Base-by-base conservation (phyloP, 306 rosid genomes). In the Cicer judaicum region DNA sequence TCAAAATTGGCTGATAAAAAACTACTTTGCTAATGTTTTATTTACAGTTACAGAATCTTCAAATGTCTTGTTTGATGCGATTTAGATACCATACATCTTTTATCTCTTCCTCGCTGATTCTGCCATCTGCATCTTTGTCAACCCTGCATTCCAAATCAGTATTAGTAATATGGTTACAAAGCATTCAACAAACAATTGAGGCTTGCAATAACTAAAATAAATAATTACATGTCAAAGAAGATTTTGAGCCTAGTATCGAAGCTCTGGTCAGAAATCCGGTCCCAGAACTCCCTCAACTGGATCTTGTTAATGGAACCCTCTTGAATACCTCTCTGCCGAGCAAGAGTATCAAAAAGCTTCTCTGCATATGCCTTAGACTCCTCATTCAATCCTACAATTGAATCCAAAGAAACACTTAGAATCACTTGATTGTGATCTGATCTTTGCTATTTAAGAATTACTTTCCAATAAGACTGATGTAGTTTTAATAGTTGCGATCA, bases 41-140 rank as follows among this genome's bases (percentile, higher is more conserved):
- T 48, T 73, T 21, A 64, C 69, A 47, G 44, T 36, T 29, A 19
- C 64, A 63, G 34, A 75, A 75, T 43, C 42, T 29, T 12, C 43
- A 42, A 70, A 70, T 64, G 12, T 62, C 52, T 11, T 65, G 43
- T 47, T 47, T 21, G 18, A 53, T 62, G 34, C 34, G 34, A 29
- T 29, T 29, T 29, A 29, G 56, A 41, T 46, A 55, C 7, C 55
- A 29, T 85, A 85, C 94, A 89, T 87, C 85, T 75, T 72, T 89
- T 55, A 89, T 80, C 68, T 89, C 94, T 64, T 79, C 90, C 80
- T 78, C 87, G 0, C 75, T 85, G 79, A 89, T 89, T 82, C 91
- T 84, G n/a, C 94, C 91, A 82, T 87, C 92, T 63, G 89, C 90
- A 80, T 89, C 86, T 74, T 85, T 89, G 59, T 89, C 94, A 56